phyloP scores from a whole-genome alignment of 2,329 filamentous ascomycete species.

The Fusarium vanettenii region DNA sequence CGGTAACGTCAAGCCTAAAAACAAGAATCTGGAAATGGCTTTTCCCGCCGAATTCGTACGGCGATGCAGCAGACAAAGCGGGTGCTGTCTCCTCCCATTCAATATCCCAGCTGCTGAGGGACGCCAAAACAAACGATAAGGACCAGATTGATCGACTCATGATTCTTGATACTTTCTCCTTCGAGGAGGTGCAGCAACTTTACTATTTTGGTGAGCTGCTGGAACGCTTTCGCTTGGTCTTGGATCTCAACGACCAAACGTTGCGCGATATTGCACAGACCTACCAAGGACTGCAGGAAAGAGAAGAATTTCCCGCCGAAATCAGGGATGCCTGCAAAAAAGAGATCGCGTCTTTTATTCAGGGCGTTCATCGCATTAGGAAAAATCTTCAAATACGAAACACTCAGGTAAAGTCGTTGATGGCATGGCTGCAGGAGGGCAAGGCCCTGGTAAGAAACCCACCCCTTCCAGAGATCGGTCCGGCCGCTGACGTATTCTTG shows the following conservation, averaged over 20 bases:
- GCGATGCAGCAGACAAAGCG: no score
- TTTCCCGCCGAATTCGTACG: no score
- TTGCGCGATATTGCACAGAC: conserved; percentile 15
- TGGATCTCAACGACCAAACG: conserved; percentile 12
- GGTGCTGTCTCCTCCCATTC: background rate
- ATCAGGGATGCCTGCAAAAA: background rate
- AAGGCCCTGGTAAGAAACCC: conserved; percentile 16
- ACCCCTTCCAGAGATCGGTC: no score
- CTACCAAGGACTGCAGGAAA: background rate
- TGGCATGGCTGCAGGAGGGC: conserved; percentile 4
- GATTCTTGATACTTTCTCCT: conserved; percentile 16
- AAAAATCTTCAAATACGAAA: conserved; percentile 12
- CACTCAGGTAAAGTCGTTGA: conserved; percentile 11
- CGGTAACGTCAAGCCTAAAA: background rate
- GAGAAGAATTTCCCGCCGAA: background rate
- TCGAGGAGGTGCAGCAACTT: conserved; percentile 12
- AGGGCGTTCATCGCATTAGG: conserved; percentile 11
- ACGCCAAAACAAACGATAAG: background rate
- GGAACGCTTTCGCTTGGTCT: conserved; percentile 10
- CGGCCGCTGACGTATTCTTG: no score
- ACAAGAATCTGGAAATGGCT: background rate
- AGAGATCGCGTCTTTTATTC: background rate
- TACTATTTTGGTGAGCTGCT: conserved; percentile 10
- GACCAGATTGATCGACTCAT: background rate
- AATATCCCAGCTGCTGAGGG: background rate